phyloP scores from a whole-genome alignment of 2,329 filamentous ascomycete genomes.

The Clonostachys byssicola region DNA sequence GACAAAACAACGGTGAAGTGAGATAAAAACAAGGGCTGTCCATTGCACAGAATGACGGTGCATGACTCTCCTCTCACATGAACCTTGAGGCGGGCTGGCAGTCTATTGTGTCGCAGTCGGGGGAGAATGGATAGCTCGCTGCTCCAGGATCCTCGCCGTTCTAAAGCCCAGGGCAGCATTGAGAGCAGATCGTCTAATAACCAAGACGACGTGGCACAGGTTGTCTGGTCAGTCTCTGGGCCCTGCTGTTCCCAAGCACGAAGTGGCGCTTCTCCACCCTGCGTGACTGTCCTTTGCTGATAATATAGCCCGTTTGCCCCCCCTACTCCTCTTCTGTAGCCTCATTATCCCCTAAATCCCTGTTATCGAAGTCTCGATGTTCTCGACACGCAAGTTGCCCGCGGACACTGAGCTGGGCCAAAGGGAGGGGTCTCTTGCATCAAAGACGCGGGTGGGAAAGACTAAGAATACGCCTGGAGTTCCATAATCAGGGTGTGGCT shows the following conservation, averaged over 20 bases:
- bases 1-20: not conserved
- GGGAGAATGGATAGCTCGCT: no score
- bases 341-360: no score
- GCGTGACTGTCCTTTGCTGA: not conserved
- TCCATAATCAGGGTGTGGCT: not conserved
- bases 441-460: not conserved
- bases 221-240: conserved; percentile 1
- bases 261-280: no score
- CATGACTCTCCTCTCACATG: conserved; percentile 26
- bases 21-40: not conserved
- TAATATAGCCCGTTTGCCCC: not conserved
- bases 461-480: not conserved
- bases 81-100: conserved; percentile 9
- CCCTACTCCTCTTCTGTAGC: not conserved
- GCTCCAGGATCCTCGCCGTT: no score
- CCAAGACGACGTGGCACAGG: conserved; percentile 1
- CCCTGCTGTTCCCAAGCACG: no score
- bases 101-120: not conserved
- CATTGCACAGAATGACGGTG: conserved; percentile 6
- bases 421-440: no score
- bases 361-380: no score
- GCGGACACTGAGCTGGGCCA: no score
- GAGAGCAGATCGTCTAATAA: no score
- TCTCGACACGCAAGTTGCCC: no score
- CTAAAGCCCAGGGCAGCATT: no score